Base-by-base conservation (phyloP, 768 basidiomycete species). In the Lyophyllum semitale region DNA sequence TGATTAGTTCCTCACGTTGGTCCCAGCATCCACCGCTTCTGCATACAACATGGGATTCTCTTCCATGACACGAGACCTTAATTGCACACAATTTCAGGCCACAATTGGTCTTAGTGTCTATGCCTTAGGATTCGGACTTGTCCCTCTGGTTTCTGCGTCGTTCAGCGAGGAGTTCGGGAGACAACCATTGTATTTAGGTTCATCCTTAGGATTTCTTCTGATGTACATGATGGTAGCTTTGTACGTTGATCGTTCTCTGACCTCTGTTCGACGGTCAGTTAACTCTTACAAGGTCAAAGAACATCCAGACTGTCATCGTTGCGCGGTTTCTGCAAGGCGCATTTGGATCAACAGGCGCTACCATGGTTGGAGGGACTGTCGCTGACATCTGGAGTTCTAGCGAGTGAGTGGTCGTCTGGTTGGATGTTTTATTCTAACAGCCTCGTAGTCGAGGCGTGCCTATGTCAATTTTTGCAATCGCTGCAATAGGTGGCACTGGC, bases 151-250 rank as follows among this genome's bases (percentile, higher is more conserved):
- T 17, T 81, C 87, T 0, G 84, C 88, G 17, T 80, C 87, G 0
- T 80, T 89, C 58, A 88, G 86, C 63, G 88, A 90, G 63, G 88
- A 90, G 62, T 84, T 88, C 53, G 88, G 88, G 12, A 70, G 88
- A 38, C 79, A 80, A 47, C 84, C 81, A 1, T 56, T 89, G 1
- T 89, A 87, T 58, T 63, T 84, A 17, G 72, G 68, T 29, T 84
- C 84, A 1, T 69, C 68, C 11, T 61, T 80, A 25, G 75, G 80
- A 9, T 84, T 85, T 60, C 61, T 77, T 23, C 58, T 78, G 22
- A 81, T 79, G 71, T 85, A 81, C 60, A 58, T 86, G 54, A 75
- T 74, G 65, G 68, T 78, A 25, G 78, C 72, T 30, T 51, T 76
- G 79, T 80, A 61, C 61, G 78, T 62, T 22, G 0, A 18, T 48